A percentile compares a stretch with the other conserved stretches of the same genome.
Conservation (phyloP, 495 filamentous ascomycete species). For the Trichoderma asperelloides region DNA sequence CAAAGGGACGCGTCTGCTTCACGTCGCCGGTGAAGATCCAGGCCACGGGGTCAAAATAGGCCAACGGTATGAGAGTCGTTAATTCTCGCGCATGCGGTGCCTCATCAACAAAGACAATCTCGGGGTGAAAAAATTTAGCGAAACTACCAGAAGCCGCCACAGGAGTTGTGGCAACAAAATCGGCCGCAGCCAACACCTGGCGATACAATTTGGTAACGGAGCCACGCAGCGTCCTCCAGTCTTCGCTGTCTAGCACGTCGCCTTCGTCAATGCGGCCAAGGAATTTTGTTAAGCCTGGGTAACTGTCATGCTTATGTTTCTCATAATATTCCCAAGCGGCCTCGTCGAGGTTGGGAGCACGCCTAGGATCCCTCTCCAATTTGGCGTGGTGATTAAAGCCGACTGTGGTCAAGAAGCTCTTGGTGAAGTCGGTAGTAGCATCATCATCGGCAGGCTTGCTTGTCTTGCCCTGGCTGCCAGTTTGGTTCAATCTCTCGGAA, state of each 20-base stretch:
- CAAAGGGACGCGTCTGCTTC: constrained; percentile 20
- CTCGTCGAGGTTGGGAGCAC: constrained; percentile 17
- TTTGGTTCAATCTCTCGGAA: not conserved
- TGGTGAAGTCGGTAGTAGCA: constrained; percentile 16
- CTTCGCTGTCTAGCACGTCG: not conserved
- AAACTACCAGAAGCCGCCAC: constrained; percentile 17
- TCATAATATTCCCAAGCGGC: constrained; percentile 17
- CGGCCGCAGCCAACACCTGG: constrained; percentile 13
- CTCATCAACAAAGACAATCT: constrained; percentile 22
- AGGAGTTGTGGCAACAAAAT: constrained; percentile 22
- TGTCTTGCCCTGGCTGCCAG: not conserved
- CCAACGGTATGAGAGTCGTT: constrained; percentile 19
- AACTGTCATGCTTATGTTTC: constrained; percentile 6
- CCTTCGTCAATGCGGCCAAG: constrained; percentile 7
- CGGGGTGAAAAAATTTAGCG: constrained; percentile 17
- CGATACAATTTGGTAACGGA: constrained; percentile 15
- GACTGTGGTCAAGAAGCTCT: constrained; percentile 13
- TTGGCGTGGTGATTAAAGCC: not conserved
- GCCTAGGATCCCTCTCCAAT: not conserved
- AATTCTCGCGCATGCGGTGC: constrained; percentile 19
- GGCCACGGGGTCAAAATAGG: constrained; percentile 17
- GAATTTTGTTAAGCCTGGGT: constrained; percentile 2
- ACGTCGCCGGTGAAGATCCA: constrained; percentile 23
- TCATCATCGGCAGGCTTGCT: not conserved
- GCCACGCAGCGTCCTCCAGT: constrained; percentile 1